These are phyloP conservation scores for Trichothecium sympodiale DNA, from an alignment of 2,329 filamentous ascomycete species.

Conservation along the genomic window DNA sequence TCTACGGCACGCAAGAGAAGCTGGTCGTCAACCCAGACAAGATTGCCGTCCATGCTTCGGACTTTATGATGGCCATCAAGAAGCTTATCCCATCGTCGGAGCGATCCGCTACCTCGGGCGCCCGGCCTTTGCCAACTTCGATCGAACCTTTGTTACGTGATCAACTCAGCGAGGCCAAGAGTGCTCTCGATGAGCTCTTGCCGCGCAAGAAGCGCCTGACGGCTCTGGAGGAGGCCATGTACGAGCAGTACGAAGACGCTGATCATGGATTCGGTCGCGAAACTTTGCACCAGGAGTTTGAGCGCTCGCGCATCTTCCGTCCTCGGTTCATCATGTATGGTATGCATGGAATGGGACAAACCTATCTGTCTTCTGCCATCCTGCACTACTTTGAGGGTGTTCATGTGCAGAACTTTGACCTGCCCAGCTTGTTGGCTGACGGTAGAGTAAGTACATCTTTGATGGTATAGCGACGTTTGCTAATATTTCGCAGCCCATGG, in stretches of 20 bases:
- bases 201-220: constrained; percentile 80
- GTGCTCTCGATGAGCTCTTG: constrained; percentile 61
- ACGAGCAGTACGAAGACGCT: constrained; percentile 70
- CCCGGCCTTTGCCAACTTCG: constrained; percentile 65
- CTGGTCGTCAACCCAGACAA: constrained; percentile 75
- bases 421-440: constrained; percentile 78
- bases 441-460: constrained; percentile 47
- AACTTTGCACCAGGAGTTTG: constrained; percentile 65
- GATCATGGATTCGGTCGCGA: constrained; percentile 81
- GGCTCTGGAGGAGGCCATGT: constrained; percentile 89
- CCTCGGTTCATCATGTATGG: constrained; percentile 79
- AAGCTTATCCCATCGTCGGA: constrained; percentile 95
- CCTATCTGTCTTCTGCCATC: constrained; percentile 75
- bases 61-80: constrained; percentile 95
- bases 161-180: constrained; percentile 59
- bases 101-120: constrained; percentile 74
- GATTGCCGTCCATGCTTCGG: constrained; percentile 80
- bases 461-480: constrained; percentile 3
- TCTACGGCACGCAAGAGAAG: constrained; percentile 85
- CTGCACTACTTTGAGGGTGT: constrained; percentile 87
- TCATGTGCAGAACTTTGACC: constrained; percentile 89
- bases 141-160: constrained; percentile 72
- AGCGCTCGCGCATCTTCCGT: constrained; percentile 76
- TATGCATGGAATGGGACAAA: constrained; percentile 83
- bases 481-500: constrained; percentile 45